Conservation (phyloP, 2,329 filamentous ascomycete genomes). For the Aquanectria penicillioides region DNA sequence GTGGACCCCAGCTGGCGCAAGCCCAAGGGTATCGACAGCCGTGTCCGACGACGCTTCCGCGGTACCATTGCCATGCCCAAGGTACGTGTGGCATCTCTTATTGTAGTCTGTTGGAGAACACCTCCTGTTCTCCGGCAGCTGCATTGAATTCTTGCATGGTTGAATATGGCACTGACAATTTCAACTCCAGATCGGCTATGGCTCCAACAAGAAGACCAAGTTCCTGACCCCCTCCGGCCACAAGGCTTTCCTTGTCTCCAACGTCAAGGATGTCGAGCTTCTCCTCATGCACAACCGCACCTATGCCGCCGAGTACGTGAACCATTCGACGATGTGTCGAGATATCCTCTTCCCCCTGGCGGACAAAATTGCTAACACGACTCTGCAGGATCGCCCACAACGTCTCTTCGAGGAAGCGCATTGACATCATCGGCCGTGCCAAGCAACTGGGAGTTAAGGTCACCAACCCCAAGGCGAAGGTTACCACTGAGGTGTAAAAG, state of each 20-base stretch:
- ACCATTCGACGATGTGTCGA: not conserved
- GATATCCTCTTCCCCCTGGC: not conserved
- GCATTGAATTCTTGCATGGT: constrained; percentile 1
- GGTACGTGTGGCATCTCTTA: constrained; percentile 69
- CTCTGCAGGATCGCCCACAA: constrained; percentile 89
- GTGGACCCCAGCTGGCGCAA: constrained; percentile 95
- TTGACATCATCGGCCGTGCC: constrained; percentile 96
- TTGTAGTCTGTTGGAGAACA: constrained; percentile 12
- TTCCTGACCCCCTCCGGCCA: constrained; percentile 99
- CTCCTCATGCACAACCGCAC: constrained; percentile 99
- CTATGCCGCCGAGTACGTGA: constrained; percentile 95
- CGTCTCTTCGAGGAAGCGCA: constrained; percentile 98
- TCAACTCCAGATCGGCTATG: constrained; percentile 86
- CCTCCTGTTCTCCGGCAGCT: no score
- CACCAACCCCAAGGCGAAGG: constrained; percentile 98
- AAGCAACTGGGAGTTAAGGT: constrained; percentile 99
- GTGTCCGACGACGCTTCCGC: constrained; percentile 96
- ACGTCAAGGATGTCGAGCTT: constrained; percentile 93
- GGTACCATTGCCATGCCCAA: constrained; percentile 97
- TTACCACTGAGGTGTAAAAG: constrained; percentile 89
- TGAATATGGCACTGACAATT: constrained; percentile 29
- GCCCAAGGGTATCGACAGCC: constrained; percentile 99
- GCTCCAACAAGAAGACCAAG: constrained; percentile 99
- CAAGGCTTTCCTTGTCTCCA: constrained; percentile 99
- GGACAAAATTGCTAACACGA: constrained; percentile 28